These are phyloP conservation scores for Penicillium sp. DNA, from an alignment of 2,329 filamentous ascomycete species.

Conservation along the genomic window DNA sequence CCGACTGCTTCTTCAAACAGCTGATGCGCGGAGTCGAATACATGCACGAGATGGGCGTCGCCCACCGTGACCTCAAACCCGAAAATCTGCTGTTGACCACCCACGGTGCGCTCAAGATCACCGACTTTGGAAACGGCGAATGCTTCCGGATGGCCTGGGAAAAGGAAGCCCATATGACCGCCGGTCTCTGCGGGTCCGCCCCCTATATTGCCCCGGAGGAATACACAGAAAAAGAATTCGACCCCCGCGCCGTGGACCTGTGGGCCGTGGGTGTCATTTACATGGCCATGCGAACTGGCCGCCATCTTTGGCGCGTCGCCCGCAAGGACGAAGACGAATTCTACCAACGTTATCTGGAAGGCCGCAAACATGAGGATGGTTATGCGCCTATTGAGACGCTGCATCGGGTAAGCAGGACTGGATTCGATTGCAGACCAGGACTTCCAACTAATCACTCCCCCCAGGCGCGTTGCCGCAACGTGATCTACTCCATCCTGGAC, in stretches of 20 bases:
- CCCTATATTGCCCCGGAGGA: slow-evolving; percentile 98
- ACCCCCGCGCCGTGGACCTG: slow-evolving; percentile 93
- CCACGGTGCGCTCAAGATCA: slow-evolving; percentile 91
- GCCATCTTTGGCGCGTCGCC: slow-evolving; percentile 94
- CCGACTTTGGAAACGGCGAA: slow-evolving; percentile 97
- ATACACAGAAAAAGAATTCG: slow-evolving; percentile 92
- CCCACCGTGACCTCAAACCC: slow-evolving; percentile 92
- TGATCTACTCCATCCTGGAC: slow-evolving; percentile 97
- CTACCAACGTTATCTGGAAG: slow-evolving; percentile 89
- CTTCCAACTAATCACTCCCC: slow-evolving; percentile 14
- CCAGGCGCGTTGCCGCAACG: slow-evolving; percentile 93
- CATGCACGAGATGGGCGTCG: slow-evolving; percentile 98
- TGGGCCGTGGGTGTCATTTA: slow-evolving; percentile 99
- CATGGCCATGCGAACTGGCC: slow-evolving; percentile 97
- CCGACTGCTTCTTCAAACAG: slow-evolving; percentile 98
- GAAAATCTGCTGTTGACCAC: slow-evolving; percentile 94
- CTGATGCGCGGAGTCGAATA: slow-evolving; percentile 99
- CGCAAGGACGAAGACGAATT: slow-evolving; percentile 98
- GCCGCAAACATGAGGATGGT: slow-evolving; percentile 87
- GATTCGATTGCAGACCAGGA: slow-evolving; percentile 3
- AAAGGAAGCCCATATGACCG: slow-evolving; percentile 96
- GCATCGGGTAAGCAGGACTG: slow-evolving; percentile 69
- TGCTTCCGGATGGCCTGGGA: slow-evolving; percentile 99
- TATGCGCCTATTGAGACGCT: slow-evolving; percentile 95
- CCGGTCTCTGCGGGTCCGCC: slow-evolving; percentile 90